Evolutionary conservation across 2,329 filamentous ascomycete genomes (phyloP), one percentile per base, ranked within the genome.

Genomic region (Colletotrichum caudatum): DNA sequence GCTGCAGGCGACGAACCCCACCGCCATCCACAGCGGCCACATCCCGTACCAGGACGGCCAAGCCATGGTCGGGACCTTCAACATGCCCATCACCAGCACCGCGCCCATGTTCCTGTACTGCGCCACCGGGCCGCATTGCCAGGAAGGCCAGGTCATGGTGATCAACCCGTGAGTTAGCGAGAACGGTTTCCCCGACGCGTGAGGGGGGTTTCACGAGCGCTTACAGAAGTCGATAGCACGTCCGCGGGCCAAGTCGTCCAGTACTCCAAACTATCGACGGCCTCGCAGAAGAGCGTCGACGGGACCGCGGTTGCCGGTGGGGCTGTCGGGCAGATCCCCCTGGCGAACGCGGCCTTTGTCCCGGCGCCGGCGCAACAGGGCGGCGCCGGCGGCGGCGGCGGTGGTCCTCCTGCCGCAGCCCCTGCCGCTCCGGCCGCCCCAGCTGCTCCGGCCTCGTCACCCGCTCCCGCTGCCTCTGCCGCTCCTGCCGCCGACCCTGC

Each of bases 81-180:
- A 81, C 68, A 81, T 88, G 76, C 80, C 81, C 14, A 76, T 88
- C 23, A 82, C 81, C 37, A 81, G 79, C 69, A 80, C 82, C 0
- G 80, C 83, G 2, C 80, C 85, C 7, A 82, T 87, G 69, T 88
- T 85, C 76, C 73, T 86, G 41, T 88, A 88, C 76, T 88, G 86
- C 68, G 84, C 85, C 0, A 83, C 83, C 2, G 82, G 79, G 0
- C 82, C 82, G 3, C 86, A 88, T 69, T 88, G 87, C 57, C 83
- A 86, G 74, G 76, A 75, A 11, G 86, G 86, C 9, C 87, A 88
- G 80, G 82, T 85, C 37, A 82, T 86, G 78, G 81, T 86, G 7
- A 82, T 88, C 50, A 88, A 88, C 69, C 82, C 83, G 81, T 82
- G 67, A 71, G 81, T 75, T 75, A 20, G 3, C 37, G 6, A 5